Evolutionary conservation across 352 stramenopile genomes (phyloP).

Genomic region (Pythium periplocum): DNA sequence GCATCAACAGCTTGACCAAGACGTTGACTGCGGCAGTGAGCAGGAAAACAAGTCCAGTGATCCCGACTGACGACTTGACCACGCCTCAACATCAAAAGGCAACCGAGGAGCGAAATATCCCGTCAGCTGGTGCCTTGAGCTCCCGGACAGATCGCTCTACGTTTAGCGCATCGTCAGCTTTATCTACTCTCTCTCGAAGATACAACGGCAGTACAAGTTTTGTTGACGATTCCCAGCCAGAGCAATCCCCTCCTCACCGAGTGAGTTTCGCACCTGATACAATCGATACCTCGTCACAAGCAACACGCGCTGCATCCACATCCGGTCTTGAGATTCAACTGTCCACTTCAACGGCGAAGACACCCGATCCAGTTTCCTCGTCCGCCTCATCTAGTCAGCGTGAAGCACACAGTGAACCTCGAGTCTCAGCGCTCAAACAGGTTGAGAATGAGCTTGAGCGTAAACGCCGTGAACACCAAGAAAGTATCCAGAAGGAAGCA

Average conservation of each 20-base stretch:
- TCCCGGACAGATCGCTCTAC: conserved; percentile 10
- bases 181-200: not conserved
- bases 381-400: conserved; percentile 9
- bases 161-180: conserved; percentile 10
- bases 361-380: conserved; percentile 10
- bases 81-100: too few relatives aligned
- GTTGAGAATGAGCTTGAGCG: conserved; percentile 27
- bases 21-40: too few relatives aligned
- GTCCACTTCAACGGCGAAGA: conserved; percentile 12
- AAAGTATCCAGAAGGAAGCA: conserved; percentile 60
- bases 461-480: conserved; percentile 44
- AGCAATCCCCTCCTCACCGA: conserved; percentile 15
- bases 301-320: conserved; percentile 9
- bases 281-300: conserved; percentile 2
- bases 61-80: too few relatives aligned
- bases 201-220: conserved; percentile 13
- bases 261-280: conserved; percentile 1
- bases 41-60: too few relatives aligned
- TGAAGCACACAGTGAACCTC: conserved; percentile 20
- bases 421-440: conserved; percentile 6
- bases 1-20: too few relatives aligned
- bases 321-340: conserved; percentile 17
- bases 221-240: conserved; percentile 23
- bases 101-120: too few relatives aligned
- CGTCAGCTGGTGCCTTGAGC: too few relatives aligned